Conservation (phyloP, 345 rosid genomes). For the Physaria fendleri region DNA sequence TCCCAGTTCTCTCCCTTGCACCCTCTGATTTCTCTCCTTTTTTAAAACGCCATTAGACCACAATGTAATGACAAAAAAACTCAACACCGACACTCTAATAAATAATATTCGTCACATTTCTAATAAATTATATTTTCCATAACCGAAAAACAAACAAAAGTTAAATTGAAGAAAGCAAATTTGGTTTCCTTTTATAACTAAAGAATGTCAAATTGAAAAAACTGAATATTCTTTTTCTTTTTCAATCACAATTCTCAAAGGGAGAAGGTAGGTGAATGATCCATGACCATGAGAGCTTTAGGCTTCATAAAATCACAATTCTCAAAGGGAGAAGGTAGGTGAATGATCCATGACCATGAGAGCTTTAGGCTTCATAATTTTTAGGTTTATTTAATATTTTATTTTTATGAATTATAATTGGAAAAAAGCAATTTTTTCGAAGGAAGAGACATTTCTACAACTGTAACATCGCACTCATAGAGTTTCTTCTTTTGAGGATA, state of each 20-base stretch:
- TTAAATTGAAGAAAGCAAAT: slow-evolving; percentile 13
- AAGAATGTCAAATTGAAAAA: slow-evolving; percentile 20
- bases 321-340: slow-evolving; percentile 11
- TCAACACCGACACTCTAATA: neutral
- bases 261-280: slow-evolving; percentile 13
- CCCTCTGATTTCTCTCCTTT: too few species aligned
- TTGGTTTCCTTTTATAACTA: neutral
- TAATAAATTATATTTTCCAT: neutral
- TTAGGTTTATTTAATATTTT: neutral
- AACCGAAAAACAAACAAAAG: slow-evolving; percentile 3
- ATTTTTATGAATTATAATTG: neutral
- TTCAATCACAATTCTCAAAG: slow-evolving; percentile 19
- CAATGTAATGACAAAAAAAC: neutral
- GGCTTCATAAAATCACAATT: too few species aligned
- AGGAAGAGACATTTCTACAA: slow-evolving; percentile 24
- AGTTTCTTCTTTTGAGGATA: slow-evolving; percentile 31
- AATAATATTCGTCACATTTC: neutral
- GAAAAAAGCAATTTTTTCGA: slow-evolving; percentile 17
- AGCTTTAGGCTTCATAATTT: neutral
- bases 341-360: slow-evolving; percentile 4
- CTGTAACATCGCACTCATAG: slow-evolving; percentile 33
- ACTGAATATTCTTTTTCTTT: slow-evolving; percentile 13
- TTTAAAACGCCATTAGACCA: too few species aligned
- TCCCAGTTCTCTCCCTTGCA: too few species aligned
- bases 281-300: slow-evolving; percentile 14